Evolutionary conservation across 2,329 filamentous ascomycete species (phyloP), one percentile per base, ranked within the genome.

Genomic region (Aspergillus texensis): DNA sequence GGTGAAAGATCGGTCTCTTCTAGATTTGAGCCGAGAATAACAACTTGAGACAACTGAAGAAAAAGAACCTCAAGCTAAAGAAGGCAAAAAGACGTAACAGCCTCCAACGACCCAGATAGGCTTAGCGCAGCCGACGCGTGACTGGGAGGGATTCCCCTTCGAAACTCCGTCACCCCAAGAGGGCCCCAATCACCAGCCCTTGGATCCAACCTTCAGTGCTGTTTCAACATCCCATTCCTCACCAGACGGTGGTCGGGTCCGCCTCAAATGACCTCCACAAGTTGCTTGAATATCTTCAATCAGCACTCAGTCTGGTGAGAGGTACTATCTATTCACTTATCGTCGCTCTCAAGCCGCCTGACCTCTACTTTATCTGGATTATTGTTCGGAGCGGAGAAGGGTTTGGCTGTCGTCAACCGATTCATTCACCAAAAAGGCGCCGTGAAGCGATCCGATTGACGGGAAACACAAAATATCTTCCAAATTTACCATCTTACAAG

Each of bases 101-200:
- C 66, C 64, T 64, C 67, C 64, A 61, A 32, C 46, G 32, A 53
- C 63, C 68, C n/a, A 65, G 69, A 71, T 32, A 32, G 75, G 75
- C 34, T 69, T 78, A 78, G 76, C 71, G 75, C 64, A 61, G 36
- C 75, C 72, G 75, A 77, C 75, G 75, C 76, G 76, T 78, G 76
- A 78, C 75, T 67, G 63, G 67, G 65, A 70, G 72, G 63, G 63
- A 62, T 61, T 72, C 71, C 71, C 71, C 70, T 72, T 70, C 67
- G 62, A 67, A 71, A 67, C 62, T 63, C 62, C 69, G 67, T 71
- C 71, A 70, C 67, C 67, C 68, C 67, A 64, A 66, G 58, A 65
- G 61, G 58, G 30, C 57, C 53, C 63, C 58, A 57, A 57, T 62
- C 59, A 57, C 63, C 66, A 61, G 59, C 65, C 67, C 66, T 69